Percentiles rank a stretch among this genome's conserved stretches.
Evolutionary conservation across 331 rosid genomes (phyloP).

Genomic region (Cydonia oblonga): DNA sequence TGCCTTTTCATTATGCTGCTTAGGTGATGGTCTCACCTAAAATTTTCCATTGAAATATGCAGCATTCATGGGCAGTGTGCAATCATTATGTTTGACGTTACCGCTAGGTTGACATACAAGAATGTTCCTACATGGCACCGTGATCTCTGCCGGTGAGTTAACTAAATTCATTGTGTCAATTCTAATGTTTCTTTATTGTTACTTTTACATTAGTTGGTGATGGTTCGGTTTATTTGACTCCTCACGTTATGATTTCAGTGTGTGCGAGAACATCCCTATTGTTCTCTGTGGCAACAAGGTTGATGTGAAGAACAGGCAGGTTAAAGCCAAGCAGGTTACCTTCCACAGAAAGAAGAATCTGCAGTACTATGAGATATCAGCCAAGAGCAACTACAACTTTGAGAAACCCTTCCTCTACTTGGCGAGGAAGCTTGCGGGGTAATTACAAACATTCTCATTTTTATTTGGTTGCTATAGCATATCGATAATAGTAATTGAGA

Average conservation of each 20-base stretch:
- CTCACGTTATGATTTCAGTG: conserved; percentile 35
- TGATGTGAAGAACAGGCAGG: conserved; percentile 69
- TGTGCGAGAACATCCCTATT: conserved; percentile 61
- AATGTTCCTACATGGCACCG: conserved; percentile 70
- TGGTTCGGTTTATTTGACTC: background rate
- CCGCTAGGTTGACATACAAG: conserved; percentile 55
- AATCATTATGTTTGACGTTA: conserved; percentile 62
- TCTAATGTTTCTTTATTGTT: background rate
- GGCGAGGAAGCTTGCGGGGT: conserved; percentile 67
- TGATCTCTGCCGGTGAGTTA: conserved; percentile 53
- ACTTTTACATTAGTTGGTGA: background rate
- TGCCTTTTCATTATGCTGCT: background rate
- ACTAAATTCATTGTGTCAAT: background rate
- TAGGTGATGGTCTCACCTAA: background rate
- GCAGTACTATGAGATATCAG: conserved; percentile 70
- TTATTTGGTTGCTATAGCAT: background rate
- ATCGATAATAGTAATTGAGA: background rate
- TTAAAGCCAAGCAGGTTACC: conserved; percentile 65
- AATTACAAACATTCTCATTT: background rate
- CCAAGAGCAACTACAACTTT: conserved; percentile 62
- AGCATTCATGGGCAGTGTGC: conserved; percentile 68
- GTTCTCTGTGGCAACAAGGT: conserved; percentile 74
- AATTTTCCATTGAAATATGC: conserved; percentile 11
- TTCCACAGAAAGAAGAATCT: conserved; percentile 70
- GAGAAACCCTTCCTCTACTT: conserved; percentile 67